Percentiles rank a stretch among this genome's conserved stretches.
phyloP scores from a whole-genome alignment of 1,284 basidiomycete species.

The Wallemia mellicola region DNA sequence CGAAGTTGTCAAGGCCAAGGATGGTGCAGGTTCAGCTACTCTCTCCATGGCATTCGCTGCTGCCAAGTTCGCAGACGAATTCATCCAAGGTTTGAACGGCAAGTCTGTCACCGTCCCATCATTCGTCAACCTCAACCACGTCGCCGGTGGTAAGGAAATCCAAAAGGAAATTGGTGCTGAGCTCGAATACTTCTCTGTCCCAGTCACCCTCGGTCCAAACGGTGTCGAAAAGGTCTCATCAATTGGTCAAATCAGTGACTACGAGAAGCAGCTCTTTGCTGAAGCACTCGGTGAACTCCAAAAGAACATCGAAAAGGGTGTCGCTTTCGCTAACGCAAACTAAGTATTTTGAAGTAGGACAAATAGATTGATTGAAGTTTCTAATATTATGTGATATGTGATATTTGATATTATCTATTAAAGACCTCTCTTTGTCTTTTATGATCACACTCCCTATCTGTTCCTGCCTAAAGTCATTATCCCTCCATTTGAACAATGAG shows the following conservation, averaged over 20 bases:
- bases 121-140: constrained; percentile 53
- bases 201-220: constrained; percentile 22
- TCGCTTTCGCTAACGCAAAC: constrained; percentile 28
- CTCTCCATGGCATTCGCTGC: constrained; percentile 71
- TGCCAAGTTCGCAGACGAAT: constrained; percentile 46
- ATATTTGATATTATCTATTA: too few relatives aligned
- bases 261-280: constrained; percentile 59
- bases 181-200: constrained; percentile 45
- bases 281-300: constrained; percentile 28
- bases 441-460: too few relatives aligned
- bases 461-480: neutral
- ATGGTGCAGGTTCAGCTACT: constrained; percentile 55
- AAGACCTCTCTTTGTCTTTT: too few relatives aligned
- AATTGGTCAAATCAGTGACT: constrained; percentile 38
- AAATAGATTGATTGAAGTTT: neutral
- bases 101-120: constrained; percentile 55
- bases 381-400: too few relatives aligned
- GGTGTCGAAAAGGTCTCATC: constrained; percentile 74
- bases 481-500: neutral
- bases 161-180: constrained; percentile 31
- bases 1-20: constrained; percentile 77
- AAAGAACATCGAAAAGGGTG: constrained; percentile 93
- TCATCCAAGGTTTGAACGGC: constrained; percentile 60
- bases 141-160: constrained; percentile 34
- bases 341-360: neutral